phyloP scores from a whole-genome alignment of 352 stramenopile genomes.

The Elongisporangium undulatum region DNA sequence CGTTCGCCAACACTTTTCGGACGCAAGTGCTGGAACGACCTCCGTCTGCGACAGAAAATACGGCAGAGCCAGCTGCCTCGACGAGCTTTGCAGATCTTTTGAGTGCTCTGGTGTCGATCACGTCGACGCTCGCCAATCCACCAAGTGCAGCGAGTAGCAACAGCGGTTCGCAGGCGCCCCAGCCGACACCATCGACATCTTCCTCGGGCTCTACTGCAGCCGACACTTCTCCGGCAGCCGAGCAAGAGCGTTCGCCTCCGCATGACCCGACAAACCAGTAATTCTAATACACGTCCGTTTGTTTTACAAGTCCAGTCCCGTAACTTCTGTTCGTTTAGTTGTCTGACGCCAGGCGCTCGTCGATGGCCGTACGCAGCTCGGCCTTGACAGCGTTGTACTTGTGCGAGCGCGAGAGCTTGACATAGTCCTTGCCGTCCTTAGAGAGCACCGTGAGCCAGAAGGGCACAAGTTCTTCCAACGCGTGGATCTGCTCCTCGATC shows the following conservation, averaged over 20 bases:
- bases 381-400: conserved; percentile 74
- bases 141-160: background rate
- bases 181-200: background rate
- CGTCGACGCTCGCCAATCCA: background rate
- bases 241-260: background rate
- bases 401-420: conserved; percentile 42
- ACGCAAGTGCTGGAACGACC: background rate
- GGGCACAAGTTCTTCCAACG: conserved; percentile 63
- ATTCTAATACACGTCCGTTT: too few relatives aligned
- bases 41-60: background rate
- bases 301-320: too few relatives aligned
- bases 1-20: background rate
- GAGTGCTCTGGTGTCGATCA: background rate
- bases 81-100: background rate
- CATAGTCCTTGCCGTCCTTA: conserved; percentile 60
- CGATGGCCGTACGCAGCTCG: conserved; percentile 45
- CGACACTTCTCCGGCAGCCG: background rate
- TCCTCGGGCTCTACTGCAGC: background rate
- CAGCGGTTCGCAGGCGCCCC: background rate
- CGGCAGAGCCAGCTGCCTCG: background rate
- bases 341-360: background rate
- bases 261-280: background rate
- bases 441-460: conserved; percentile 72
- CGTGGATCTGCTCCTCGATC: conserved; percentile 62
- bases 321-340: background rate